Evolutionary conservation across 176 grass and related monocot species (phyloP).

Genomic region (Carex myosuroides): DNA sequence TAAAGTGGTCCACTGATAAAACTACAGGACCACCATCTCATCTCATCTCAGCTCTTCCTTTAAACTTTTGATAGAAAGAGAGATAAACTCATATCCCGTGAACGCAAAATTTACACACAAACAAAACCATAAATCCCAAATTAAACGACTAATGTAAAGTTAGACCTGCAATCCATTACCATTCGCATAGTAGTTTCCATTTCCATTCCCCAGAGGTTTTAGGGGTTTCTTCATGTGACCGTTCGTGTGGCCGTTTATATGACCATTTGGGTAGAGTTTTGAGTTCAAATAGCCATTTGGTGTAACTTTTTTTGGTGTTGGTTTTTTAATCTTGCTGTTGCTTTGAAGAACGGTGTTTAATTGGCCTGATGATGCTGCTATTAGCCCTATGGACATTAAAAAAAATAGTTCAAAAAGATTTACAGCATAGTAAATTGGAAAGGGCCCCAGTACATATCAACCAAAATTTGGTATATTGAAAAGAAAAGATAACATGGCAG

Average conservation of each 20-base stretch:
- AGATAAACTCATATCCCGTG: constrained; percentile 22
- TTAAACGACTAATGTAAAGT: neutral
- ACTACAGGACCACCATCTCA: constrained; percentile 38
- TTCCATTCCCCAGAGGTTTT: constrained; percentile 46
- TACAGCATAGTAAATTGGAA: neutral
- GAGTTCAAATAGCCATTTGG: neutral
- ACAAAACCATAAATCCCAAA: constrained; percentile 38
- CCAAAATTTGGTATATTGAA: neutral
- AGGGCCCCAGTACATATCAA: neutral
- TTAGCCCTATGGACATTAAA: constrained; percentile 44
- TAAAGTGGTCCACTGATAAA: constrained; percentile 43
- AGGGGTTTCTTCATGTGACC: constrained; percentile 34
- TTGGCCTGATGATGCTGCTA: constrained; percentile 66
- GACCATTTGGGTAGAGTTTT: constrained; percentile 33
- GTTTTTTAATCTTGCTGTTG: neutral
- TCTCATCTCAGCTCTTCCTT: constrained; percentile 4
- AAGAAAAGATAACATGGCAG: neutral
- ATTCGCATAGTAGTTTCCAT: constrained; percentile 42
- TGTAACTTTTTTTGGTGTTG: neutral
- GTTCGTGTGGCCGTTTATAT: neutral
- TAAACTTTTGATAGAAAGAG: constrained; percentile 18
- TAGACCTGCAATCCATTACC: constrained; percentile 65
- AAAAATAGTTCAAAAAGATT: neutral
- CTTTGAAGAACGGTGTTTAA: constrained; percentile 43
- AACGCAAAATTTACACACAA: constrained; percentile 32